These are phyloP conservation scores for Aspergillus sp. DNA, from an alignment of 2,329 filamentous ascomycete species.

Conservation along the genomic window DNA sequence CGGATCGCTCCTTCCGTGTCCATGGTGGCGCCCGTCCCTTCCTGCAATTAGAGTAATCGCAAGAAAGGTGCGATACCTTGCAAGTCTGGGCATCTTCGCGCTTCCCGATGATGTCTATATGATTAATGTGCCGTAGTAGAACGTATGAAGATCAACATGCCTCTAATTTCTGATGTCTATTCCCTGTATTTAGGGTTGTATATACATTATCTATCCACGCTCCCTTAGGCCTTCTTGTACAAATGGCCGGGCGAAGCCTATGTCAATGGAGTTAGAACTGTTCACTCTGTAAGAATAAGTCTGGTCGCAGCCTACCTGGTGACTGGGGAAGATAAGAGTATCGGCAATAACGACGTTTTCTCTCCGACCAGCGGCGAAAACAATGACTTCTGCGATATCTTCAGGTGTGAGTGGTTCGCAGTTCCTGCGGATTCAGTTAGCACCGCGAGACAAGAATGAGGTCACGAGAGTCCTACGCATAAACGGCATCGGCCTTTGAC, in stretches of 20 bases:
- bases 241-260: slow-evolving; percentile 23
- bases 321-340: slow-evolving; percentile 82
- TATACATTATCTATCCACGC: neutral
- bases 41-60: too few relatives aligned
- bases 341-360: slow-evolving; percentile 93
- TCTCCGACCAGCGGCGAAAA: slow-evolving; percentile 79
- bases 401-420: slow-evolving; percentile 84
- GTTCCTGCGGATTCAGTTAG: slow-evolving; percentile 53
- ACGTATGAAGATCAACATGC: neutral
- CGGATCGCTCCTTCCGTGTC: neutral
- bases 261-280: slow-evolving; percentile 8
- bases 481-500: slow-evolving; percentile 85
- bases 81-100: neutral
- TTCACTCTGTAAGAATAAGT: neutral
- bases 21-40: neutral
- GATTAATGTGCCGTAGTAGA: neutral
- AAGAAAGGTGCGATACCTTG: neutral
- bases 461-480: slow-evolving; percentile 63
- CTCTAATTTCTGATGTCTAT: neutral
- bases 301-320: slow-evolving; percentile 66
- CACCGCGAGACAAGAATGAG: neutral
- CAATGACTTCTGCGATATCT: slow-evolving; percentile 88
- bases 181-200: neutral
- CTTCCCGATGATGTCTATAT: too few relatives aligned
- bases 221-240: slow-evolving; percentile 15